Conservation (phyloP, 202 grass and related monocot species). For the Schoenoplectus triqueter region DNA sequence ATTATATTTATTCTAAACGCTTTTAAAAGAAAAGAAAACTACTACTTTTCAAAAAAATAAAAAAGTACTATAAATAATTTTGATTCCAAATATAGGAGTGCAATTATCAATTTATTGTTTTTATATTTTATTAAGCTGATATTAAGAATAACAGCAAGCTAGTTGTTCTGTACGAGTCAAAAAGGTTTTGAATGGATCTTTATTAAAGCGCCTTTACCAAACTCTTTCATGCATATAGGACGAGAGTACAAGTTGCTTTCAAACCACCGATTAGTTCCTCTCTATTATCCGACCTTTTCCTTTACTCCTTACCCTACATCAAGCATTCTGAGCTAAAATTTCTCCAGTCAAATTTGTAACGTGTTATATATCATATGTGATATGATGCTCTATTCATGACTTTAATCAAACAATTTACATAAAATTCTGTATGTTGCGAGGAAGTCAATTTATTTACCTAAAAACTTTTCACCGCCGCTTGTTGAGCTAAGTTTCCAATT, state of each 20-base stretch:
- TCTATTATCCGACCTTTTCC: constrained; percentile 1
- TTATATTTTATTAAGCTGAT: not conserved
- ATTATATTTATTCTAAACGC: not conserved
- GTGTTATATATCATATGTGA: not conserved
- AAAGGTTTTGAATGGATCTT: not conserved
- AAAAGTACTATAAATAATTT: too few species aligned
- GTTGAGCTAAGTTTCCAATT: not conserved
- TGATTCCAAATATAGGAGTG: not conserved
- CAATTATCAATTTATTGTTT: not conserved
- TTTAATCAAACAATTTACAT: not conserved
- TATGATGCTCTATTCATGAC: not conserved
- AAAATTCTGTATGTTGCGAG: not conserved
- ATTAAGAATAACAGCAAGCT: not conserved
- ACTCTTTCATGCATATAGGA: constrained; percentile 26
- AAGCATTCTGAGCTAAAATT: not conserved
- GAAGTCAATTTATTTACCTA: not conserved
- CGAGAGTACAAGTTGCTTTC: constrained; percentile 20
- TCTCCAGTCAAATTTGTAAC: constrained; percentile 12
- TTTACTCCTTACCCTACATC: not conserved
- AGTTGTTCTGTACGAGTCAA: constrained; percentile 4
- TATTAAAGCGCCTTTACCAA: constrained; percentile 35
- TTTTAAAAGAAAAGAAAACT: not conserved
- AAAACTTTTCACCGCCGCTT: too few species aligned
- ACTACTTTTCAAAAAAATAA: not conserved
- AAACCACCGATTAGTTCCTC: constrained; percentile 25